Evolutionary conservation across 345 rosid genomes (phyloP), one percentile per base, ranked within the genome.

Genomic region (Moricandia arvensis): DNA sequence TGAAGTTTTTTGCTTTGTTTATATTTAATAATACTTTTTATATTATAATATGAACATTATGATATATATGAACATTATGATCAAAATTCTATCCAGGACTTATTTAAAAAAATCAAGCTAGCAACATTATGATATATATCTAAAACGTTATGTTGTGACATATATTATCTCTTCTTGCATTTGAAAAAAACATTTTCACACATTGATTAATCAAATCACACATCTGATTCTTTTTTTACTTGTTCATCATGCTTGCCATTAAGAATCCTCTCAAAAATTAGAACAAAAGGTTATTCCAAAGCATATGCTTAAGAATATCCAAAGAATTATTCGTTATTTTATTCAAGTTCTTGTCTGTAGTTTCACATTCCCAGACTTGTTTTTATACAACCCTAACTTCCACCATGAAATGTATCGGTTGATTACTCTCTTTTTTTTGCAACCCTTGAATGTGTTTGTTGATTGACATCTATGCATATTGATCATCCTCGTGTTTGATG

Each of bases 281-380:
- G 63, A 27, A 27, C 16, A 59, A 66, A 64, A 13, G 76, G 76
- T 71, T 77, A 77, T 77, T 77, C 80, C 80, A 71, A 71, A 77
- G 80, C 68, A 77, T 77, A 71, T 77, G 72, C 76, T 71, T 64
- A 58, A 65, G 80, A 77, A 77, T 76, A 76, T 76, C 60, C 75
- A 6, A 5, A 30, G 80, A 55, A 76, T 77, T 21, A 77, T 77
- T 77, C 80, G 59, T 64, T 75, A 58, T 31, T 57, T 31, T 38
- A 63, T 10, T 59, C 71, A 63, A 13, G 70, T 38, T 76, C 26
- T 69, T 69, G 64, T 76, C 71, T 63, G 69, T 62, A 76, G 30
- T 53, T 62, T 7, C 27, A 38, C 51, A 9, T 12, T 38, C 13
- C 61, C 38, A 63, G 58, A 58, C 72, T 65, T 77, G 75, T 57